These are phyloP conservation scores for Fusarium sp. DNA, from an alignment of 2,329 filamentous ascomycete species.

Conservation along the genomic window DNA sequence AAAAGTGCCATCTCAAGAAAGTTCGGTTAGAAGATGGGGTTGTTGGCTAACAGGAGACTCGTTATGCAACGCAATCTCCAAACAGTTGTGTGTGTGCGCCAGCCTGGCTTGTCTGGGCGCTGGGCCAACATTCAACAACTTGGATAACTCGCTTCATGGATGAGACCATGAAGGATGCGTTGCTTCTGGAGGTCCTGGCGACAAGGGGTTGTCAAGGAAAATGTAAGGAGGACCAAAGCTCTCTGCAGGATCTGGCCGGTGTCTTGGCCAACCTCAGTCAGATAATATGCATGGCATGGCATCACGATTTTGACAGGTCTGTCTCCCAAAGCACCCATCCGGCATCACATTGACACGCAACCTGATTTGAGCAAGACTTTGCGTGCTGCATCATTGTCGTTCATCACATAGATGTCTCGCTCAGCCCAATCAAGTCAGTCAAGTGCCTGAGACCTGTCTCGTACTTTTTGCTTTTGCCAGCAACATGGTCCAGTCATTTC, in stretches of 20 bases:
- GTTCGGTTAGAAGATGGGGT: neutral
- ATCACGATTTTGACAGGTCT: neutral
- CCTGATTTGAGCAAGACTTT: neutral
- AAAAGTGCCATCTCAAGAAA: neutral
- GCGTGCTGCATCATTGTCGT: neutral
- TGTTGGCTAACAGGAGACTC: neutral
- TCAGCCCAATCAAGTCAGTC: conserved; percentile 22
- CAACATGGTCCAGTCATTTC: neutral
- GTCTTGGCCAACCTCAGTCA: neutral
- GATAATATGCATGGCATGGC: neutral
- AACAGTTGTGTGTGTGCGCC: neutral
- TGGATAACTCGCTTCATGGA: neutral
- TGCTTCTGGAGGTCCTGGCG: neutral
- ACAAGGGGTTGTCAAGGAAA: neutral
- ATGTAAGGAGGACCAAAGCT: conserved; percentile 8
- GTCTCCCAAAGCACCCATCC: neutral
- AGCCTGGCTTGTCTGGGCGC: neutral
- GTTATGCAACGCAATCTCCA: conserved; percentile 21
- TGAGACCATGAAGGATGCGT: neutral
- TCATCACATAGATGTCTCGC: neutral
- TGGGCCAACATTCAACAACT: neutral
- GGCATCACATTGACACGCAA: neutral
- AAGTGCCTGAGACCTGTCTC: conserved; percentile 30
- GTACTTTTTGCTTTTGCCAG: conserved; percentile 20
- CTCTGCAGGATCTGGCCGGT: conserved; percentile 4